Conservation (phyloP, 2,329 filamentous ascomycete species). For the Tolypocladium endophyticum region DNA sequence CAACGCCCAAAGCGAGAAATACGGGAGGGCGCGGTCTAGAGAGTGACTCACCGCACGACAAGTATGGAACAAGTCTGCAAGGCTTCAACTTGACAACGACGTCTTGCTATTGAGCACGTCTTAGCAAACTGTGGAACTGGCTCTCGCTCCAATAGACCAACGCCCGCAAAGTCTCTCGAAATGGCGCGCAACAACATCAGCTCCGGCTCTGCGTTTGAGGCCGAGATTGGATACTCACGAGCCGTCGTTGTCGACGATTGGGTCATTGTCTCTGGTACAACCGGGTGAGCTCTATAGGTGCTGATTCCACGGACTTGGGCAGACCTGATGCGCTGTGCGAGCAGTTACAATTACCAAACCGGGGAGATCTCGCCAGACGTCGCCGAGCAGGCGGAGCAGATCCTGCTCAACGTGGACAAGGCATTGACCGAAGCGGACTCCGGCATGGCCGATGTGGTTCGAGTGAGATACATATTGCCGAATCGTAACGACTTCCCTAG, state of each 20-base stretch:
- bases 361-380: slow-evolving; percentile 33
- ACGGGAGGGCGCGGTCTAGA: not conserved
- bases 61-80: not conserved
- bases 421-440: slow-evolving; percentile 34
- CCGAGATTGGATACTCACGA: slow-evolving; percentile 42
- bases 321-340: not conserved
- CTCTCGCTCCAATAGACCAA: not conserved
- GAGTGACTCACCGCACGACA: not conserved
- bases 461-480: slow-evolving; percentile 41
- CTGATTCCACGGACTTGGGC: not conserved
- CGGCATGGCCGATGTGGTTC: slow-evolving; percentile 34
- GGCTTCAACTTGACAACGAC: not conserved
- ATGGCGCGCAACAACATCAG: slow-evolving; percentile 31
- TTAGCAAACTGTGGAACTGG: not conserved
- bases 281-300: slow-evolving; percentile 25
- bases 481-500: slow-evolving; percentile 33
- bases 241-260: slow-evolving; percentile 40
- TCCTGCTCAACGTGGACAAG: slow-evolving; percentile 32
- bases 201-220: slow-evolving; percentile 41
- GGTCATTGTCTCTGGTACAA: slow-evolving; percentile 44
- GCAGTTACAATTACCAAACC: slow-evolving; percentile 40
- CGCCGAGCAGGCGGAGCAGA: slow-evolving; percentile 38
- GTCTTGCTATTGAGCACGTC: not conserved
- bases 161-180: not conserved
- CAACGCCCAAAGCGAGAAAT: not conserved